A percentile compares a stretch with the other conserved stretches of the same genome.
phyloP scores from a whole-genome alignment of 495 filamentous ascomycete species.

The Aspergillus coremiiformis region DNA sequence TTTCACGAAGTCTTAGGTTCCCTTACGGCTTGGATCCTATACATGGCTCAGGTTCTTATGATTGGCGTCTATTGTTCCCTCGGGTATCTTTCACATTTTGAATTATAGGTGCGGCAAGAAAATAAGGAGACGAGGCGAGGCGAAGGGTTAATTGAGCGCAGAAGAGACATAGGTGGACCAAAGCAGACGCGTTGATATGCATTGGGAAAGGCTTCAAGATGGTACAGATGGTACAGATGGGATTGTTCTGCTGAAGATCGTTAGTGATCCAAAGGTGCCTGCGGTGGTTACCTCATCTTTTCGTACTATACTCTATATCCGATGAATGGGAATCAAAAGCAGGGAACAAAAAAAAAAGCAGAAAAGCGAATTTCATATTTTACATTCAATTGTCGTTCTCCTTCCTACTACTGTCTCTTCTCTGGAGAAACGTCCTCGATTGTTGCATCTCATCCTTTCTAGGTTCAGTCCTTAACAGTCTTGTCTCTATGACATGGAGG shows the following conservation, averaged over 20 bases:
- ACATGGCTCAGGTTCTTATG: conserved; percentile 34
- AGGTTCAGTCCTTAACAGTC: too few species aligned
- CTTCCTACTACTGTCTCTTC: too few species aligned
- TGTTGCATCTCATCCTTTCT: too few species aligned
- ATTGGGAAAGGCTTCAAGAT: conserved; percentile 20
- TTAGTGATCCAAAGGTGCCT: conserved; percentile 13
- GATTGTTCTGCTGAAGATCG: conserved; percentile 21
- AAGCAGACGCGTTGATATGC: conserved; percentile 18
- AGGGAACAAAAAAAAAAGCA: conserved; percentile 6
- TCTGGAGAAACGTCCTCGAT: too few species aligned
- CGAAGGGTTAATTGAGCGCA: conserved; percentile 20
- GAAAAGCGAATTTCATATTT: conserved; percentile 2
- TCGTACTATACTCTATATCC: conserved; percentile 19
- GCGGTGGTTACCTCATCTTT: conserved; percentile 20
- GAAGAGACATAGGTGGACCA: conserved; percentile 18
- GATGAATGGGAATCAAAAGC: conserved; percentile 20
- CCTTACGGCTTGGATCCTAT: conserved; percentile 26
- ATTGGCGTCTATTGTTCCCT: conserved; percentile 41
- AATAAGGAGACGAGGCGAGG: conserved; percentile 22
- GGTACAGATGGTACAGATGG: conserved; percentile 19
- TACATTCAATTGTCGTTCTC: too few species aligned
- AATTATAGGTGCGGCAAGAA: conserved; percentile 23
- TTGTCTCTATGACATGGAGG: too few species aligned
- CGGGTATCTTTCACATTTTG: conserved; percentile 24
- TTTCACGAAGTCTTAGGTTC: conserved; percentile 32